Evolutionary conservation across 208 protist genomes (phyloP), one percentile per base, ranked within the genome.

Genomic region (Trypanosoma caninum): DNA sequence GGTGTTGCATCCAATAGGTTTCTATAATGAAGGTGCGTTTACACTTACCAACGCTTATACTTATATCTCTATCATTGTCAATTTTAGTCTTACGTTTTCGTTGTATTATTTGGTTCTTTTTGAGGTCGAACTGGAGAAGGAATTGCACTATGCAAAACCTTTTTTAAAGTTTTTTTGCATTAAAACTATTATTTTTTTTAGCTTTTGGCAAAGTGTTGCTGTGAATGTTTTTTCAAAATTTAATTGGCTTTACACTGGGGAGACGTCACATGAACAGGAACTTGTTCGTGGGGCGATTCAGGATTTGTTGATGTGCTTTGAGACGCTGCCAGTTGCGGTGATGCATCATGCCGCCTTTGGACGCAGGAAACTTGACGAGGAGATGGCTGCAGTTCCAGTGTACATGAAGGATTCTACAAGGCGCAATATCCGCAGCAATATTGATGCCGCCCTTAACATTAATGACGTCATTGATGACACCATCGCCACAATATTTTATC

Each of bases 71-170:
- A 91, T 93, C 58, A 63, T 93, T 51, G 72, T 92, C 28, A 95
- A 95, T 65, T 61, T 93, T 28, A 86, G 76, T 52, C 75, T 95
- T 31, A 91, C 84, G 0, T 67, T 69, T 60, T 77, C 86, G 22
- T 69, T 95, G 10, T 95, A 93, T 68, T 95, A 89, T 56, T 75
- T 95, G 11, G 86, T 95, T 40, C 65, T 96, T 18, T 96, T 96
- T 62, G 84, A 91, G 63, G 75, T 91, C 13, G 85, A 87, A 53
- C 74, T 72, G 10, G 73, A 83, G 48, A 85, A 89, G 53, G 85
- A 95, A 48, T 57, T 95, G 72, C 74, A 90, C 62, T 89, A 89
- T 59, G 85, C 78, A 56, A 80, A 84, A 50, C 88, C 89, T 3
- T 84, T 91, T 57, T 59, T 87, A 37, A 95, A 95, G 71, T 95